A percentile compares a stretch with the other conserved stretches of the same genome.
Conservation (phyloP, 2,329 filamentous ascomycete species). For the Alternaria brassicae region DNA sequence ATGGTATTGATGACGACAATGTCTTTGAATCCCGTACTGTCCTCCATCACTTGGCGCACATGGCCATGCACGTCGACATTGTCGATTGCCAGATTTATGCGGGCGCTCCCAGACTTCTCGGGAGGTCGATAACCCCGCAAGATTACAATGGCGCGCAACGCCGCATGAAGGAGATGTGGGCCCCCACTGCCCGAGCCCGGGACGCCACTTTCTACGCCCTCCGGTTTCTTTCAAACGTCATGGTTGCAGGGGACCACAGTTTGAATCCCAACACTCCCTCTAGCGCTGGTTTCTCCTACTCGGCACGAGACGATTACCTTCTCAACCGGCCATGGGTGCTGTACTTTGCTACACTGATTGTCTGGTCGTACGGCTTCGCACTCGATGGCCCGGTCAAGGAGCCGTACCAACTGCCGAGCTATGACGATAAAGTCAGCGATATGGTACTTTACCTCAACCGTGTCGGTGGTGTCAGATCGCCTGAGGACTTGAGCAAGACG, state of each 20-base stretch:
- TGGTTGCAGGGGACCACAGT: slow-evolving; percentile 66
- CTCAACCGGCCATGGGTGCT: slow-evolving; percentile 94
- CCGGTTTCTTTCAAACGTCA: slow-evolving; percentile 84
- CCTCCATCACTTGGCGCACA: slow-evolving; percentile 91
- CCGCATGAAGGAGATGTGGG: slow-evolving; percentile 89
- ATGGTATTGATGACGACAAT: slow-evolving; percentile 64
- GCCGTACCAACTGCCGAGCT: slow-evolving; percentile 61
- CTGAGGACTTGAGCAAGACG: slow-evolving; percentile 77
- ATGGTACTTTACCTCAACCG: slow-evolving; percentile 81
- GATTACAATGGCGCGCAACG: slow-evolving; percentile 82
- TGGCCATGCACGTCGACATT: slow-evolving; percentile 97
- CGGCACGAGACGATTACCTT: slow-evolving; percentile 84
- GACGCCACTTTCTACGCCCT: slow-evolving; percentile 93
- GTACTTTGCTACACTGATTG: slow-evolving; percentile 88
- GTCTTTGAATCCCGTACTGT: slow-evolving; percentile 90
- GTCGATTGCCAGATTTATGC: slow-evolving; percentile 98
- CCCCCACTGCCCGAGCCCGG: slow-evolving; percentile 82
- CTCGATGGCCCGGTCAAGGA: slow-evolving; percentile 77
- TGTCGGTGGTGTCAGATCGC: slow-evolving; percentile 74
- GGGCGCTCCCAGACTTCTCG: slow-evolving; percentile 81
- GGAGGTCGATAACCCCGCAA: slow-evolving; percentile 80
- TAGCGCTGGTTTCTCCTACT: slow-evolving; percentile 63
- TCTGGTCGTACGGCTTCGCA: slow-evolving; percentile 95
- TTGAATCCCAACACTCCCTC: slow-evolving; percentile 36
- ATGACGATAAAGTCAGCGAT: slow-evolving; percentile 72